Evolutionary conservation across 2,329 filamentous ascomycete species (phyloP), one percentile per base, ranked within the genome.

Genomic region (Talaromyces amestolkiae): DNA sequence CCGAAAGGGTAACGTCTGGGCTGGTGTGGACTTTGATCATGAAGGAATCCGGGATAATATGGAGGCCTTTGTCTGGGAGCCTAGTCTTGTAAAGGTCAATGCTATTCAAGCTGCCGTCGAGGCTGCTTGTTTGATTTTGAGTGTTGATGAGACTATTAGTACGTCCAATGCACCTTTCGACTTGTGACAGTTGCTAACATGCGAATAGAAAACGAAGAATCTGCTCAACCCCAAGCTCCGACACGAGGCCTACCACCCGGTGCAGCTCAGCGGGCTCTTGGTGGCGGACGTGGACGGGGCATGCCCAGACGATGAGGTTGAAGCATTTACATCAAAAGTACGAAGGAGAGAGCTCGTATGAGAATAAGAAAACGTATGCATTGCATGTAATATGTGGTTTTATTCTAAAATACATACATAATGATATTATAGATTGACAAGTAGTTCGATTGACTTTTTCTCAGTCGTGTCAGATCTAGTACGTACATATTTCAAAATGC

Each of bases 71-170:
- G 95, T 99, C 49, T 99, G 95, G 95, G 95, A 99, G 82, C 95
- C 95, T 6, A 91, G 91, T 58, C 83, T 98, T 69, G 91, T 99
- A 76, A 99, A 99, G 88, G 85, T 96, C 79, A 99, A 99, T 79
- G 95, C 95, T 71, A 90, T 99, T 70, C 93, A 97, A 82, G 94
- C 95, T 22, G 95, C 95, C 61, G 93, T 93, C 37, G 95, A 99
- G 82, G 95, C 95, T 24, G 91, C 91, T 71, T 99, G 95, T 82
- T 82, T 99, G 82, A 98, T 99, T 71, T 82, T 99, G 73, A 91
- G 92, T 72, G 95, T 99, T 65, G 95, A 99, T 76, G 95, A 99
- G 87, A 99, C 95, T 39, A 98, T 99, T 81, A 93, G 89, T 86
- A 82, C 72, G 83, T 76, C 62, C 61, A 19, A 17, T 37, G 64